Base-by-base conservation (phyloP, 805 yeast genomes). In the Zygosaccharomyces bailii region DNA sequence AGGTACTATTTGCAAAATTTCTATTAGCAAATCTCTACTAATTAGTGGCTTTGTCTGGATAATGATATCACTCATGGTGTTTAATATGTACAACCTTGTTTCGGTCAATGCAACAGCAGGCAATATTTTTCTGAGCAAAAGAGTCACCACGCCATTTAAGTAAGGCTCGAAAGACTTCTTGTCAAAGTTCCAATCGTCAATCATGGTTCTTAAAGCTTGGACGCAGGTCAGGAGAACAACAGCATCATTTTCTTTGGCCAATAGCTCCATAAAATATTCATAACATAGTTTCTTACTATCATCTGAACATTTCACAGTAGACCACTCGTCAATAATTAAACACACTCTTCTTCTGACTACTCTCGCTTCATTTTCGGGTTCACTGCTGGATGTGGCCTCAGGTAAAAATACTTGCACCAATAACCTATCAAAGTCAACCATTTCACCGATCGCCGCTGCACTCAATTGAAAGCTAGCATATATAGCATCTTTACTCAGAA, bases 131-230 rank as follows among this genome's bases (percentile, higher is more conserved):
- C 60, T 54, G 20, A 88, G 60, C 10, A 81, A 59, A n/a, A 73
- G 61, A 2, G 65, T 54, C 8, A 85, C 73, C 32, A 76, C 74
- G 1, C 70, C 71, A 21, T 76, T 73, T 43, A 85, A 68, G 56
- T 67, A 89, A 1, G 91, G 87, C 50, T 75, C 66, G 55, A 93
- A 87, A 23, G 71, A 79, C 11, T 67, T 69, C 48, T 86, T 82
- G 30, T 79, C 73, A 62, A 91, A 90, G 48, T 86, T 90, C 86
- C 95, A 87, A 56, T 89, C 96, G 49, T 87, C 90, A 24, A 91
- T 71, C 39, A 86, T 72, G 21, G 78, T 73, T 47, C 80, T 74
- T 16, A 90, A 66, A 0, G 91, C 79, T 55, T 82, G 84, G 11
- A 84, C 72, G 0, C 93, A 82, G 0, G 95, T 79, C 17, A 93